Evolutionary conservation across 73 alveolate species (phyloP).

Genomic region (Paramecium octaurelia): DNA sequence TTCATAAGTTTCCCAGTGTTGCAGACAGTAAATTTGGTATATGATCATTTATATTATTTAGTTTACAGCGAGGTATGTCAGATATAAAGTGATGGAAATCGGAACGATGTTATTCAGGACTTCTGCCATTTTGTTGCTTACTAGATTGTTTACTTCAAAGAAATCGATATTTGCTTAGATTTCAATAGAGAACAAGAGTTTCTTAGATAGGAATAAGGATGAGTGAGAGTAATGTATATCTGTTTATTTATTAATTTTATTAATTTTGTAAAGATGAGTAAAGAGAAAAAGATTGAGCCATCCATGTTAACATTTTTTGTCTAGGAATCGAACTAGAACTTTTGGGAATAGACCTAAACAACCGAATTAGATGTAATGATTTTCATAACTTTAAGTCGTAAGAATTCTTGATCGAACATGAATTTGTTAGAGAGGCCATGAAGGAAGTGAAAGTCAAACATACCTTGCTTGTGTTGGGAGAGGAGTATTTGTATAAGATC

Average conservation of each 20-base stretch:
- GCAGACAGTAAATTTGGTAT: slow-evolving; percentile 18
- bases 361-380: slow-evolving; percentile 24
- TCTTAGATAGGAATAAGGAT: slow-evolving; percentile 14
- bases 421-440: neutral
- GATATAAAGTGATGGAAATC: slow-evolving; percentile 41
- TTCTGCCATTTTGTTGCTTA: neutral
- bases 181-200: slow-evolving; percentile 41
- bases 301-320: slow-evolving; percentile 20
- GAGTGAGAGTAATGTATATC: slow-evolving; percentile 8
- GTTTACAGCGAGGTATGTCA: neutral
- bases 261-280: neutral
- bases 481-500: neutral
- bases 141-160: slow-evolving; percentile 37
- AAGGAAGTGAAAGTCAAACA: neutral
- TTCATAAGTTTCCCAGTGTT: slow-evolving; percentile 3
- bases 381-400: neutral
- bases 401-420: slow-evolving; percentile 12
- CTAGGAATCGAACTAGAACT: neutral
- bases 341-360: slow-evolving; percentile 14
- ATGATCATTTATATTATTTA: neutral
- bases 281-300: neutral
- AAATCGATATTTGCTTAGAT: neutral
- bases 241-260: neutral
- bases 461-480: slow-evolving; percentile 30
- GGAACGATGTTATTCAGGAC: slow-evolving; percentile 17